These are phyloP conservation scores for Apiotrichum sp. DNA, from an alignment of 1,284 basidiomycete genomes.

Conservation along the genomic window DNA sequence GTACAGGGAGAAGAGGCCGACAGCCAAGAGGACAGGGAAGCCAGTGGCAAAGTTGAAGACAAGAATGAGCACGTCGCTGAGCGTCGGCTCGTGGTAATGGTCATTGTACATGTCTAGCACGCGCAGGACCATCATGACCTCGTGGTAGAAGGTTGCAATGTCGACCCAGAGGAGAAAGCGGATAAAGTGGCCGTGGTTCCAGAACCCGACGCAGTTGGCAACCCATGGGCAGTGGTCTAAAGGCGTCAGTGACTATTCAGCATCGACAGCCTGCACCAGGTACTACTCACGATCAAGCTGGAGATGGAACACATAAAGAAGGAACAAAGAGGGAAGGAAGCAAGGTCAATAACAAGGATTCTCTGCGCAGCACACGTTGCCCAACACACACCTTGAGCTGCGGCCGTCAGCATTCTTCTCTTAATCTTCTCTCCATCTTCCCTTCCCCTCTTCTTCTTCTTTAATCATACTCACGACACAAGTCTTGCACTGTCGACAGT, in stretches of 20 bases:
- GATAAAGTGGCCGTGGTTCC: slow-evolving; percentile 83
- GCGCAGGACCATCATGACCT: slow-evolving; percentile 66
- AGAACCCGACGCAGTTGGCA: slow-evolving; percentile 62
- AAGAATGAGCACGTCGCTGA: slow-evolving; percentile 69
- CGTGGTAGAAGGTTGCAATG: slow-evolving; percentile 63
- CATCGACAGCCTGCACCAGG: too few relatives aligned
- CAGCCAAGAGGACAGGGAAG: slow-evolving; percentile 74
- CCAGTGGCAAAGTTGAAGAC: slow-evolving; percentile 82
- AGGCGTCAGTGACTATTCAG: slow-evolving; percentile 15
- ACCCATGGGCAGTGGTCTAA: slow-evolving; percentile 74
- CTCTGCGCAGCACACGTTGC: background rate
- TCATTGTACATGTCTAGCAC: slow-evolving; percentile 54
- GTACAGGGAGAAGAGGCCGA: slow-evolving; percentile 84
- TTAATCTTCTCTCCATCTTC: too few relatives aligned
- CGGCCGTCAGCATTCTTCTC: background rate
- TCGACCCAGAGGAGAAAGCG: slow-evolving; percentile 90
- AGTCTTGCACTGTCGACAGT: slow-evolving; percentile 78
- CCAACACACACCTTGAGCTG: slow-evolving; percentile 55
- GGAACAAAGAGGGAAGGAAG: too few relatives aligned
- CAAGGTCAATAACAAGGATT: background rate
- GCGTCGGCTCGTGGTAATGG: slow-evolving; percentile 59
- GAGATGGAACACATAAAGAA: background rate
- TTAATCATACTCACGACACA: slow-evolving; percentile 41
- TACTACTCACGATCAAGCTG: slow-evolving; percentile 32
- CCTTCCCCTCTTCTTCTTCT: too few relatives aligned